phyloP scores from a whole-genome alignment of 768 basidiomycete genomes.

The Botryobasidium botryosum region DNA sequence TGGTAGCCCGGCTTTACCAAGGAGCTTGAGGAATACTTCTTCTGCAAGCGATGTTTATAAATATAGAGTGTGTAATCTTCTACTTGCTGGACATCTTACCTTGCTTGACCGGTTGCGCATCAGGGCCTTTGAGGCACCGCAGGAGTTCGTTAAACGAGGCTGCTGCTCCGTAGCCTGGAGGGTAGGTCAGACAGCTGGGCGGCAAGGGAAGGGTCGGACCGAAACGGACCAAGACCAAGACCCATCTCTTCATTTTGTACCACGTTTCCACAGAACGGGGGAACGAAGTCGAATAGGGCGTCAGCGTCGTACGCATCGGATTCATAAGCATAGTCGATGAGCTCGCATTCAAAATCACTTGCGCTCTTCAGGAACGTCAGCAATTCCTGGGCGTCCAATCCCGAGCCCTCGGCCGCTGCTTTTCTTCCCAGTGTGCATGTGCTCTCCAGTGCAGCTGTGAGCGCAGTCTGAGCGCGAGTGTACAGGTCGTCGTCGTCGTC shows the following conservation, averaged over 20 bases:
- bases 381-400: not conserved
- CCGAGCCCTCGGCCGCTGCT: not conserved
- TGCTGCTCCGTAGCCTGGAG: not conserved
- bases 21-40: too few species aligned
- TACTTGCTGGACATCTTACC: too few species aligned
- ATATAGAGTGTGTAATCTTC: too few species aligned
- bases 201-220: too few species aligned
- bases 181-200: not conserved
- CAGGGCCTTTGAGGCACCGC: too few species aligned
- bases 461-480: not conserved
- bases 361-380: not conserved
- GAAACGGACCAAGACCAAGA: too few species aligned
- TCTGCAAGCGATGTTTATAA: too few species aligned
- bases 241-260: too few species aligned
- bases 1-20: too few species aligned
- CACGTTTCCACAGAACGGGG: not conserved
- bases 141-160: not conserved
- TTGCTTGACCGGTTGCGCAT: too few species aligned
- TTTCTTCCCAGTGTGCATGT: not conserved
- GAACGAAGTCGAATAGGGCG: not conserved
- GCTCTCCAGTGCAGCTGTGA: not conserved
- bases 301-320: not conserved
- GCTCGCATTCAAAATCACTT: not conserved
- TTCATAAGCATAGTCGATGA: not conserved
- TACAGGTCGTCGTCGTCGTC: not conserved